Percentiles rank a stretch among this genome's conserved stretches.
phyloP scores from a whole-genome alignment of 2,329 filamentous ascomycete species.

The Monosporascus sp. region DNA sequence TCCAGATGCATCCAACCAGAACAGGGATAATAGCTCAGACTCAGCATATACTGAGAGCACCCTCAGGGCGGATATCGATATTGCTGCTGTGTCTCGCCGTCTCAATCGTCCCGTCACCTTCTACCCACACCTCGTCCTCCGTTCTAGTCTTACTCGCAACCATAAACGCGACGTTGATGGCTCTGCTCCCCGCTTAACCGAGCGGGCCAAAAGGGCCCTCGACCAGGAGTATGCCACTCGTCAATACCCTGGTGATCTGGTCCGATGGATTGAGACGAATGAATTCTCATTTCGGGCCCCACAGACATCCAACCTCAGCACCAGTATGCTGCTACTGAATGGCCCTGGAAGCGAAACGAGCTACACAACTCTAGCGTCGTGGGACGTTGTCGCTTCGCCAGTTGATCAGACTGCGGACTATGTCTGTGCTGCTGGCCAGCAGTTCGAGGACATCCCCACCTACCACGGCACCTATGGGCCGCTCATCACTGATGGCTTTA shows the following conservation, averaged over 20 bases:
- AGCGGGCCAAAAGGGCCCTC: conserved; percentile 11
- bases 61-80: background rate
- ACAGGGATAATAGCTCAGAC: conserved; percentile 3
- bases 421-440: conserved; percentile 7
- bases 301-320: conserved; percentile 2
- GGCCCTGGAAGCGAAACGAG: conserved; percentile 6
- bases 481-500: conserved; percentile 14
- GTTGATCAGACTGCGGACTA: conserved; percentile 1
- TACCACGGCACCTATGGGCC: conserved; percentile 1
- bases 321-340: conserved; percentile 5
- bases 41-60: conserved; percentile 11
- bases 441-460: conserved; percentile 11
- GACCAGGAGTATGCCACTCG: conserved; percentile 5
- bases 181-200: conserved; percentile 9
- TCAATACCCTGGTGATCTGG: conserved; percentile 8
- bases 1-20: background rate
- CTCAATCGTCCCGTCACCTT: background rate
- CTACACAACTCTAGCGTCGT: conserved; percentile 8
- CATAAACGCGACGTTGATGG: conserved; percentile 7
- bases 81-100: conserved; percentile 1
- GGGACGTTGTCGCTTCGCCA: conserved; percentile 1
- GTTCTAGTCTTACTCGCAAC: too few relatives aligned
- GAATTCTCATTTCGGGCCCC: conserved; percentile 2
- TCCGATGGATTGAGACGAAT: conserved; percentile 9
- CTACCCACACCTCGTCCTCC: too few relatives aligned